Evolutionary conservation across 225 moss, liverwort and hornwort species (phyloP), one percentile per base, ranked within the genome.

Genomic region (Ulota crispa): DNA sequence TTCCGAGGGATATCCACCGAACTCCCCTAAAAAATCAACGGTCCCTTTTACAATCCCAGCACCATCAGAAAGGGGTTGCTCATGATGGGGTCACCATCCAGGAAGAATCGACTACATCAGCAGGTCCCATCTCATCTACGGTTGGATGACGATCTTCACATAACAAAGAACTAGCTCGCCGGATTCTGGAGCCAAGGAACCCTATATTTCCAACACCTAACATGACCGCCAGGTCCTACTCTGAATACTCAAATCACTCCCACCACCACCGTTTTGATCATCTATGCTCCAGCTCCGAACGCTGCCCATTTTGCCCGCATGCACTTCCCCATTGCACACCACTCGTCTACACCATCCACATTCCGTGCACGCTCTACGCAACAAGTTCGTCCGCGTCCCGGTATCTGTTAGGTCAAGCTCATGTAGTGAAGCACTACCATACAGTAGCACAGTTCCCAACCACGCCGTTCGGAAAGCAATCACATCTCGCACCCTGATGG

Each of bases 41-140:
- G 31, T 31, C 67, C 24, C 41, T 50, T 41, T 72, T 72, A 72
- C 77, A 67, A 81, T 9, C 39, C 76, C 72, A 68, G 73, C 61
- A 61, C 63, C 47, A 68, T 61, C 53, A 70, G 57, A 57, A 26
- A 34, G 19, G 41, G 24, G 32, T 32, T 67, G 81, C 74, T 64
- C 23, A 13, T 18, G 23, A 43, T n/a, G 30, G 27, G 30, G 55
- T 24, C 56, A 55, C 73, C 7, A 56, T 31, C 41, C 31, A 31
- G 54, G 8, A 34, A 63, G 13, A 24, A 36, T 50, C 13, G 47
- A 66, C 31, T 42, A 43, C 3, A 57, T 41, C 65, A 42, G 81
- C 39, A 52, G 39, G 20, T 21, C 34, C 26, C 18, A 62, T 45
- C 50, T 52, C 15, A 53, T 73, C 75, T 45, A 75, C 21, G 37